A percentile compares a stretch with the other conserved stretches of the same genome.
phyloP scores from a whole-genome alignment of 305 asterid genomes.

The Fraxinus velutina region DNA sequence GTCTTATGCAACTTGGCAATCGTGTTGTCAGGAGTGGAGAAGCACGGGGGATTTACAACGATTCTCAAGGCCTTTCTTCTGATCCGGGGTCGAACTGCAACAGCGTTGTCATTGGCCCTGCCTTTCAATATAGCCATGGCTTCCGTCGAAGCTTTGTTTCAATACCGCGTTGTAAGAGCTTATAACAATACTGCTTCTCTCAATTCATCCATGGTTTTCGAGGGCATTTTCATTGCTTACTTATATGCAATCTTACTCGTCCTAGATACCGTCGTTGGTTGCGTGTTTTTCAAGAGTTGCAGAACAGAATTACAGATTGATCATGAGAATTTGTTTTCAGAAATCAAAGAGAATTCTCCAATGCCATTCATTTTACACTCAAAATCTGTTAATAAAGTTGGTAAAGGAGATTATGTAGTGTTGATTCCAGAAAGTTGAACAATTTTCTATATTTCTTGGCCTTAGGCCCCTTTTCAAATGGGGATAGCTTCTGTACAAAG shows the following conservation, averaged over 20 bases:
- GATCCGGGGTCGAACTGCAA: slow-evolving; percentile 46
- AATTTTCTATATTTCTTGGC: neutral
- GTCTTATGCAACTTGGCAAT: slow-evolving; percentile 49
- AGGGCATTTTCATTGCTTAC: slow-evolving; percentile 56
- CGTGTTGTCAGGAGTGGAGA: slow-evolving; percentile 44
- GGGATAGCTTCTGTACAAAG: neutral
- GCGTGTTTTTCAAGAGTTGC: slow-evolving; percentile 43
- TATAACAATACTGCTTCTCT: slow-evolving; percentile 18
- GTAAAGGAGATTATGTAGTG: slow-evolving; percentile 4
- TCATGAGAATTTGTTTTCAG: slow-evolving; percentile 17
- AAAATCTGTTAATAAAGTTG: slow-evolving; percentile 21
- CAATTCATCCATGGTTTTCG: slow-evolving; percentile 34
- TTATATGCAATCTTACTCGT: slow-evolving; percentile 54
- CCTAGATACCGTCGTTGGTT: slow-evolving; percentile 58
- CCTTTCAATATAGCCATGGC: slow-evolving; percentile 49
- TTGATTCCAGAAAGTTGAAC: slow-evolving; percentile 14
- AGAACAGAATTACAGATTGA: slow-evolving; percentile 14
- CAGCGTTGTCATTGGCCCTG: slow-evolving; percentile 57
- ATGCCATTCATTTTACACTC: slow-evolving; percentile 5
- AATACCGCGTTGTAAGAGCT: slow-evolving; percentile 45
- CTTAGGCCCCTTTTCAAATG: neutral
- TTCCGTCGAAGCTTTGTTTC: slow-evolving; percentile 61
- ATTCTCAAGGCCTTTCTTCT: slow-evolving; percentile 46
- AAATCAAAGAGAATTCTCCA: neutral
- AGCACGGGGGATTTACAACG: slow-evolving; percentile 39